These are phyloP conservation scores for Cercospora janseana DNA, from an alignment of 2,329 filamentous ascomycete genomes.

Conservation along the genomic window DNA sequence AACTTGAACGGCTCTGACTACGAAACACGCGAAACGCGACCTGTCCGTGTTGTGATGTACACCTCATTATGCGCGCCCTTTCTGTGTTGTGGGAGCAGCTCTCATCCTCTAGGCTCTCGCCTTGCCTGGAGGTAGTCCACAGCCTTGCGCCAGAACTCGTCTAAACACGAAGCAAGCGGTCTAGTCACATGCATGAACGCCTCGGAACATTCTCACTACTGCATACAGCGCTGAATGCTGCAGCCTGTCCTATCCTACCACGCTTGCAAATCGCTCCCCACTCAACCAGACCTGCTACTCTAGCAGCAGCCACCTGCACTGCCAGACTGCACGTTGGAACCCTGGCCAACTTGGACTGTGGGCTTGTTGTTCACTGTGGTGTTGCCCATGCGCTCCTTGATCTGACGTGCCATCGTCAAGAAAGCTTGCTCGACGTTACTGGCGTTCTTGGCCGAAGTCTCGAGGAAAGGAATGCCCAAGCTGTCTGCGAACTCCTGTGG, in stretches of 20 bases:
- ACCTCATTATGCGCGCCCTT: conserved; percentile 25
- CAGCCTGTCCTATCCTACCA: conserved; percentile 19
- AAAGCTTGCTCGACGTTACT: conserved; percentile 99
- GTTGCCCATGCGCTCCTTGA: conserved; percentile 99
- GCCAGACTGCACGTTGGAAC: conserved; percentile 86
- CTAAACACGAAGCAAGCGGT: conserved; percentile 27
- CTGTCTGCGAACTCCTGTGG: conserved; percentile 94
- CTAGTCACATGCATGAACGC: conserved; percentile 29
- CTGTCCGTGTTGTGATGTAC: conserved; percentile 12
- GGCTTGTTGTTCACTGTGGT: conserved; percentile 98
- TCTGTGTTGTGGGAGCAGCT: conserved; percentile 24
- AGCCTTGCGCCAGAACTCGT: conserved; percentile 26
- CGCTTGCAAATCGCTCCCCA: conserved; percentile 10
- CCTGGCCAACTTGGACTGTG: conserved; percentile 91
- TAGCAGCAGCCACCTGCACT: conserved; percentile 90
- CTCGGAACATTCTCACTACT: conserved; percentile 17
- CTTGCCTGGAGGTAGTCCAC: conserved; percentile 9
- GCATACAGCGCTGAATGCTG: conserved; percentile 19
- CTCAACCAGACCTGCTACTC: too few species aligned
- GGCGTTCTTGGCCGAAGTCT: conserved; percentile 99
- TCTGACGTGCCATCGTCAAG: conserved; percentile 99
- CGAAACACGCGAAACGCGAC: conserved; percentile 4
- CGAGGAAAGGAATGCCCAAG: conserved; percentile 97
- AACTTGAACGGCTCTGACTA: conserved; percentile 12
- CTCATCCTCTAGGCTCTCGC: conserved; percentile 20